phyloP scores from a whole-genome alignment of 129 eudicot species.

The Escallonia herrerae region DNA sequence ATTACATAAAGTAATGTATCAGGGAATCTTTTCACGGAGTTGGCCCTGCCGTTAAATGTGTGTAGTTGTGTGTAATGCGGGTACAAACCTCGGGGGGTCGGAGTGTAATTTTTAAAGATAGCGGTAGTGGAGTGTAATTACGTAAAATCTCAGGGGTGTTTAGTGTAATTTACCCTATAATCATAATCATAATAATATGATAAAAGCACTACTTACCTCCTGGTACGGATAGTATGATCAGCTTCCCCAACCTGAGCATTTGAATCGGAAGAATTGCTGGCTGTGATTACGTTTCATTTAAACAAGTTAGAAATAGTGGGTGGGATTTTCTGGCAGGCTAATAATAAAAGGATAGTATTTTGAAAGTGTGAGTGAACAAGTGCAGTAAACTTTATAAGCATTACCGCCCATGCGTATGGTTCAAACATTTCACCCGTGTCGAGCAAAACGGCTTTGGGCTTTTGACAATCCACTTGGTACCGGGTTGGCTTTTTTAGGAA shows the following conservation, averaged over 20 bases:
- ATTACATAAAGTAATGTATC: too few species aligned
- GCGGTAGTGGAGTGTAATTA: too few species aligned
- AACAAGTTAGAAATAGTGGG: background rate
- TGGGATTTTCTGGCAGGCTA: background rate
- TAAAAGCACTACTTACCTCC: slow-evolving; percentile 37
- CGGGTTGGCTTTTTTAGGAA: slow-evolving; percentile 32
- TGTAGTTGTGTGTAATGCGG: too few species aligned
- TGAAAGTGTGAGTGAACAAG: too few species aligned
- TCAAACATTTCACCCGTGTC: slow-evolving; percentile 63
- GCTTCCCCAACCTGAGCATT: slow-evolving; percentile 53
- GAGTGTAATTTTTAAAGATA: too few species aligned
- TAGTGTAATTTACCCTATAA: too few species aligned
- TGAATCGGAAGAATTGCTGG: slow-evolving; percentile 65
- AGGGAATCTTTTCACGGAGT: too few species aligned
- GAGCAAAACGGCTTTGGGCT: slow-evolving; percentile 47
- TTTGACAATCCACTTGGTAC: slow-evolving; percentile 46
- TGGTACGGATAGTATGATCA: slow-evolving; percentile 53
- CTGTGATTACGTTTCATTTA: slow-evolving; percentile 10
- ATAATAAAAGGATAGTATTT: too few species aligned
- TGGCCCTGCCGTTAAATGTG: too few species aligned
- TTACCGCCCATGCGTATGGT: slow-evolving; percentile 65
- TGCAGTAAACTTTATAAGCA: too few species aligned
- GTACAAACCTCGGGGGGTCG: too few species aligned
- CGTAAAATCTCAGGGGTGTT: too few species aligned
- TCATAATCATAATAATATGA: background rate